Evolutionary conservation across 2,329 filamentous ascomycete species (phyloP), one percentile per base, ranked within the genome.

Genomic region (Neocucurbitaria cava): DNA sequence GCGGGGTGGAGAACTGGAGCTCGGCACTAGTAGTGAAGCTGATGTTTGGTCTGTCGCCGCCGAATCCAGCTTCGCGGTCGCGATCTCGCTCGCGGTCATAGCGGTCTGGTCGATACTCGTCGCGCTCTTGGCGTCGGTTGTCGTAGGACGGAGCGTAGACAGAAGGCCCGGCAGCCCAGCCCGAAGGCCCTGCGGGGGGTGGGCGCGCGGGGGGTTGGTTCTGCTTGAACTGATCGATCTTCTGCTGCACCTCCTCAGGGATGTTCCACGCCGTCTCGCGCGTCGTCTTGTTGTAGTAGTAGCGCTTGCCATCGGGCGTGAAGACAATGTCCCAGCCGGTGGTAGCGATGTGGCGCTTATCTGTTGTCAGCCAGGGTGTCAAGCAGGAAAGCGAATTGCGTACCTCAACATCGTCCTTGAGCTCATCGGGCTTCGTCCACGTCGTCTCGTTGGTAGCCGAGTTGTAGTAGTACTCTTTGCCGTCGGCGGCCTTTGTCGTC

Each of bases 201-300:
- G 79, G 77, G 53, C 77, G 77, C 33, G 78, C 76, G 24, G 79
- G 73, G 17, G 77, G 71, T 50, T 59, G 64, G 36, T 81, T 60
- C 31, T 58, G 84, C 53, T 93, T 81, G 56, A 91, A 90, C 65
- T 84, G 83, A 71, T 90, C 92, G 78, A 93, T 93, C 59, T 89
- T 92, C 78, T 91, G 92, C 46, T 65, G 61, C 23, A 74, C 64
- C 56, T 80, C 86, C 50, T 92, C 90, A 51, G 95, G 95, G 84
- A 96, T 93, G 70, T 93, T 89, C 95, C 95, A 99, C 28, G 90
- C 92, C 75, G 92, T 98, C 79, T 92, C 85, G 77, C 94, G 93
- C 40, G 91, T 93, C 76, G 96, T 89, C 30, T 88, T 90, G 76
- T 99, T 95, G 76, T 93, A 94, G 68, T 92, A 99, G 78, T 99